Evolutionary conservation across 2,329 filamentous ascomycete genomes (phyloP).

Genomic region (Penicillium sumatraense): DNA sequence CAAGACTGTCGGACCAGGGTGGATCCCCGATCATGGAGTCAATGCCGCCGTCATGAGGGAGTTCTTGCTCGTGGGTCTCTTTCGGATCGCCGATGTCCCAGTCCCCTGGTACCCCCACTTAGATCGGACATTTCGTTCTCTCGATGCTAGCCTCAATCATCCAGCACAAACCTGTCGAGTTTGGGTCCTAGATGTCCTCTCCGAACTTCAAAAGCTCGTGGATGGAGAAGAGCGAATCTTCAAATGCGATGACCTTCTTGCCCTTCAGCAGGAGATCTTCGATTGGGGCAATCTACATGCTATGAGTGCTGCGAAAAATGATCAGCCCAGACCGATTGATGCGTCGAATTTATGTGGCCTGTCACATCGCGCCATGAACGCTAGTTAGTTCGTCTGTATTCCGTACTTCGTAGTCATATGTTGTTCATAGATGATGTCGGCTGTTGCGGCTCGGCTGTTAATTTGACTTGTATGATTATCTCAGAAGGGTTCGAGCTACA

Average conservation of each 20-base stretch:
- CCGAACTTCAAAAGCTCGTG: constrained; percentile 11
- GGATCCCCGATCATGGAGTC: constrained; percentile 24
- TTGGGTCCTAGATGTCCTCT: constrained; percentile 25
- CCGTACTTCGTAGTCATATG: not conserved
- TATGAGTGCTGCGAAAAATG: constrained; percentile 17
- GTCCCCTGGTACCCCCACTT: constrained; percentile 6
- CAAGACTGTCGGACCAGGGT: constrained; percentile 20
- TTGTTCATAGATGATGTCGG: not conserved
- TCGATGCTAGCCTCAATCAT: constrained; percentile 23
- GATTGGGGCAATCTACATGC: constrained; percentile 27
- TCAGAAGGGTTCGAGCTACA: not conserved
- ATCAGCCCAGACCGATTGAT: constrained; percentile 23
- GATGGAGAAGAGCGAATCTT: constrained; percentile 5
- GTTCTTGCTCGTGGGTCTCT: constrained; percentile 28
- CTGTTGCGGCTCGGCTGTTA: not conserved
- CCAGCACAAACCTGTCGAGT: constrained; percentile 22
- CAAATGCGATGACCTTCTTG: constrained; percentile 14
- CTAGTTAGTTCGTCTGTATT: not conserved
- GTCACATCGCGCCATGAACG: not conserved
- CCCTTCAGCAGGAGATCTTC: constrained; percentile 24
- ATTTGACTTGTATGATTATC: not conserved
- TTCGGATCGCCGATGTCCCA: constrained; percentile 26
- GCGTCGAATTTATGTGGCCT: constrained; percentile 9
- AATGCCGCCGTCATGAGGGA: constrained; percentile 22
- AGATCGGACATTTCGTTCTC: constrained; percentile 23